These are phyloP conservation scores for Arxiozyma slooffiae DNA, from an alignment of 1,139 yeast genomes.

Conservation along the genomic window DNA sequence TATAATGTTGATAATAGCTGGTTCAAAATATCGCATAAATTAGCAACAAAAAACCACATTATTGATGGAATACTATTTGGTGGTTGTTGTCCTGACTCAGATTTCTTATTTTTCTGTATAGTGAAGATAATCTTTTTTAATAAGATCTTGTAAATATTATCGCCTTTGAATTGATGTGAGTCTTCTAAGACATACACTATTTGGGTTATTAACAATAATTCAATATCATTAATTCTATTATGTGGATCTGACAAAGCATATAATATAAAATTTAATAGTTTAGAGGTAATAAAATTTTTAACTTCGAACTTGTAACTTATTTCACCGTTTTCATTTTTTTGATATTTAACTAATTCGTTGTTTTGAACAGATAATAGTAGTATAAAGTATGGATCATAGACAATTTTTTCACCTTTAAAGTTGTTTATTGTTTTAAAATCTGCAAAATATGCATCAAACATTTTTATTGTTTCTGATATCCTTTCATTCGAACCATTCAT, in stretches of 20 bases:
- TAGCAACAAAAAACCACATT: constrained; percentile 41
- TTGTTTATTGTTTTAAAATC: constrained; percentile 16
- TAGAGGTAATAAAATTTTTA: constrained; percentile 49
- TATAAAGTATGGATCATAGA: constrained; percentile 56
- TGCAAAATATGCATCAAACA: constrained; percentile 26
- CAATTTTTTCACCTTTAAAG: not conserved
- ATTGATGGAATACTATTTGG: constrained; percentile 31
- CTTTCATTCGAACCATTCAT: not conserved
- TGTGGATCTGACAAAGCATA: constrained; percentile 48
- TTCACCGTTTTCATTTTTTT: constrained; percentile 28
- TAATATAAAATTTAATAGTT: constrained; percentile 48
- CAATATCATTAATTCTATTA: constrained; percentile 42
- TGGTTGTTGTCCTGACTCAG: constrained; percentile 8
- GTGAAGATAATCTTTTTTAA: constrained; percentile 53
- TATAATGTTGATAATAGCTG: constrained; percentile 67
- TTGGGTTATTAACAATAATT: constrained; percentile 37
- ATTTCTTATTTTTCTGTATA: constrained; percentile 15
- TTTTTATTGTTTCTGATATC: constrained; percentile 16
- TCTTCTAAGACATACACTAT: constrained; percentile 32
- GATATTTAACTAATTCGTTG: constrained; percentile 43
- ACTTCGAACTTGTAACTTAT: constrained; percentile 39
- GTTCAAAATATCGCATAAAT: constrained; percentile 45
- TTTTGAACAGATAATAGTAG: constrained; percentile 49
- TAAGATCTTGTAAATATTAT: constrained; percentile 45
- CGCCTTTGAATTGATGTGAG: constrained; percentile 45